Evolutionary conservation across 306 rosid genomes (phyloP), one percentile per base, ranked within the genome.

Genomic region (Sindora glabra): DNA sequence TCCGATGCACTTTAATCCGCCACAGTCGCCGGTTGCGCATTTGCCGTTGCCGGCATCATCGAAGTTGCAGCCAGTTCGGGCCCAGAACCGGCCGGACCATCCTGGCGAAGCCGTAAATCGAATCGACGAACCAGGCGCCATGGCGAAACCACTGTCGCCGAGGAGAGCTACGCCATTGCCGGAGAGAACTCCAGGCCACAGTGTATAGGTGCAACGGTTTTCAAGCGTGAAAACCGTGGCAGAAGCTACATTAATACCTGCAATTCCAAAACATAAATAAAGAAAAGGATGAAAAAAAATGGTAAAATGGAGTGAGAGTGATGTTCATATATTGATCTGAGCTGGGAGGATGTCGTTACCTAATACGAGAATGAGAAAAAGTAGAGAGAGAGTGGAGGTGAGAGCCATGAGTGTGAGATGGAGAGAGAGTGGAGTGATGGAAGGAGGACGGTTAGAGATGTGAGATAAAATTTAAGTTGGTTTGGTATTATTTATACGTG

Each of bases 71-170:
- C 80, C 78, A 3, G 98, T 92, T 19, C 98, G 34, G 10, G 50
- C 98, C 98, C 98, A 92, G 48, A 88, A 72, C 10, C 98, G 71
- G 3, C 98, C 98, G 0, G 98, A 92, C 98, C 96, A 92, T 0
- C 98, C 96, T 0, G 67, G 23, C 1, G 87, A 90, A 1, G 89
- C 94, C 0, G 74, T 74, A 46, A 92, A 55, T 5, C 72, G 63
- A 6, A 59, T 19, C 0, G 82, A 59, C 0, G 70, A 45, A 0
- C 86, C 94, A 0, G 95, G 79, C 0, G 45, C n/a, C 19, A 92
- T 53, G 9, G 66, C 8, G 10, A 88, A 80, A 12, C 96, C 95
- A 0, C 89, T 95, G 1, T 50, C 81, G 5, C 91, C 96, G 14
- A 88, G 88, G 24, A 47, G 1, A 0, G 78, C 74, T 0, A 58